Conservation (phyloP, 495 filamentous ascomycete genomes). For the Aspergillus homomorphus region DNA sequence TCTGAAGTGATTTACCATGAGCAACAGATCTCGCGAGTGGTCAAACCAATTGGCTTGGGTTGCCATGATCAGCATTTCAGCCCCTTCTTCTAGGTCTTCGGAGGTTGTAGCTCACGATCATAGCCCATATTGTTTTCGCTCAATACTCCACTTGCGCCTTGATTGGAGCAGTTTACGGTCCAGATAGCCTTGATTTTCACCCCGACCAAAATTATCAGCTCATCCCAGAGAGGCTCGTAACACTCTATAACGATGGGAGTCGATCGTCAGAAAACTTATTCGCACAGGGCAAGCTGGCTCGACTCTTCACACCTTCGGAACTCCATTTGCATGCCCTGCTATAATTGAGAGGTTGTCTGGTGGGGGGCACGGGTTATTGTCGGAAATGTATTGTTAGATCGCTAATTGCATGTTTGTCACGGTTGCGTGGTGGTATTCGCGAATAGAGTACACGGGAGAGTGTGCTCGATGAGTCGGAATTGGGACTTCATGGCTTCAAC, state of each 20-base stretch:
- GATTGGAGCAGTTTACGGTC: slow-evolving; percentile 66
- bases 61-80: neutral
- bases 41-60: slow-evolving; percentile 57
- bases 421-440: slow-evolving; percentile 6
- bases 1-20: slow-evolving; percentile 66
- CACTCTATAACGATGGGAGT: slow-evolving; percentile 43
- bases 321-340: slow-evolving; percentile 69
- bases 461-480: slow-evolving; percentile 7
- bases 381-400: slow-evolving; percentile 71
- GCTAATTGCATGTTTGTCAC: slow-evolving; percentile 43
- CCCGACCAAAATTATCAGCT: slow-evolving; percentile 37
- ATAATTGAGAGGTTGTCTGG: slow-evolving; percentile 68
- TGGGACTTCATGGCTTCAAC: neutral
- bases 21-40: slow-evolving; percentile 67
- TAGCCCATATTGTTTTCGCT: slow-evolving; percentile 66
- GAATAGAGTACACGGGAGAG: slow-evolving; percentile 3
- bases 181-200: slow-evolving; percentile 60
- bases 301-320: slow-evolving; percentile 55
- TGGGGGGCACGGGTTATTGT: slow-evolving; percentile 49
- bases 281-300: neutral
- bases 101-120: slow-evolving; percentile 52
- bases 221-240: slow-evolving; percentile 73
- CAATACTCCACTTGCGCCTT: slow-evolving; percentile 63
- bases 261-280: neutral
- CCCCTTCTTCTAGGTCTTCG: neutral